Base-by-base conservation (phyloP, 768 basidiomycete species). In the Naganishia randhawae region DNA sequence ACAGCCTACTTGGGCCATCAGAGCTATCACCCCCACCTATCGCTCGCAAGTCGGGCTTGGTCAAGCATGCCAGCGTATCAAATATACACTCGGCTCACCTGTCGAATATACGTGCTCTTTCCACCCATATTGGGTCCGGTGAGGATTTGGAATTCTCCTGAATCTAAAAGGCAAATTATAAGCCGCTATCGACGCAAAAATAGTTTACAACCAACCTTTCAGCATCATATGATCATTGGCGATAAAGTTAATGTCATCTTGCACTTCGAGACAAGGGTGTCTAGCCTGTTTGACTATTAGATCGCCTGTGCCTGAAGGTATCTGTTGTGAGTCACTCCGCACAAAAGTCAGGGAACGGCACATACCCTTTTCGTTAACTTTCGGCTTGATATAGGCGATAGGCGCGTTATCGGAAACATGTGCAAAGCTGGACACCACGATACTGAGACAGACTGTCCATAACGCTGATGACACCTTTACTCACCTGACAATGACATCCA, bases 51-150 rank as follows among this genome's bases (percentile, higher is more conserved):
- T 65, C 6, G 22, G 55, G 2, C 2, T 50, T 29, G 13, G 45
- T 8, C 39, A 55, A 48, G 27, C 22, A 52, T 27, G 48, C 27
- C 19, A 53, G 45, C 25, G 51, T 7, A 42, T 55, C 39, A 19
- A 14, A n/a, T n/a, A n/a, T n/a, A n/a, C n/a, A n/a, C n/a, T n/a
- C n/a, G n/a, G n/a, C 73, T 52, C 62, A 88, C 90, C 82, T 93
- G 90, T 52, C 92, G 89, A 73, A 98, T 95, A 74, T 94, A 97
- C 0, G 95, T 97, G 54, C 90, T 92, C 81, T 99, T 99, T 69
- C 96, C 96, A 63, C 96, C 96, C 90, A 97, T 97, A 80, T 99
- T 99, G 0, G 96, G 96, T 6, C 96, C 96, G 25, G 95, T 97
- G 72, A 98, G 94, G 65, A 98, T 94, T 70, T 91, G 88, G 80